Base-by-base conservation (phyloP, 2,329 filamentous ascomycete species). In the Xylariales sp. region DNA sequence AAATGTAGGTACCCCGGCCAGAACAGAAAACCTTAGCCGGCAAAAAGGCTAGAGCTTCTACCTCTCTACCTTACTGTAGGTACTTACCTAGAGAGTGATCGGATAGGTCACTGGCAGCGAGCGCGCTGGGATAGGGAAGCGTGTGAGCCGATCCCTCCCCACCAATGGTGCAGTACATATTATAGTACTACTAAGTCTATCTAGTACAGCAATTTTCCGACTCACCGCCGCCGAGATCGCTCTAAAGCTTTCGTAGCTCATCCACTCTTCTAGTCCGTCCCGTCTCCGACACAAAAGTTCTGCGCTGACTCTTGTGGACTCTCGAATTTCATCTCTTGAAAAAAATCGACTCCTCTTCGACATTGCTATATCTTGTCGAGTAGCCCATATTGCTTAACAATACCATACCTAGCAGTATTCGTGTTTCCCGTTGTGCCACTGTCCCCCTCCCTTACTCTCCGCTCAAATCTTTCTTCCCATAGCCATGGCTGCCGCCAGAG, bases 401-500 rank as follows among this genome's bases (percentile, higher is more conserved):
- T 67, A 69, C 62, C 28, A 32, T 63, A 65, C 55, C 54, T 46
- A 41, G 62, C 45, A 34, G 36, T 41, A 16, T 36, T 46, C 34
- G 18, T n/a, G 54, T 36, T 73, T 69, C 65, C 73, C 71, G 68
- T 69, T 68, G 63, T 67, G 32, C 12, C 34, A 18, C 32, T 72
- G 71, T 76, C 77, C 71, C 73, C 73, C 23, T 41, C 18, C 58
- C 39, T 49, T 34, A 12, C 75, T 68, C 68, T 72, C 67, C 75
- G 76, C 77, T 74, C 76, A 56, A 74, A 76, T 76, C 75, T 75
- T 45, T 49, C 50, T 45, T 62, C 72, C 60, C 73, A 69, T 72
- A 74, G 75, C 82, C 82, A 88, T 81, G 84, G 94, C 95, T 92
- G 91, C 92, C 81, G 92, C 92, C 78, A 87, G 91, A 84, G 89